These are phyloP conservation scores for Phytopythium sindhum DNA, from an alignment of 352 stramenopile genomes.

Conservation along the genomic window DNA sequence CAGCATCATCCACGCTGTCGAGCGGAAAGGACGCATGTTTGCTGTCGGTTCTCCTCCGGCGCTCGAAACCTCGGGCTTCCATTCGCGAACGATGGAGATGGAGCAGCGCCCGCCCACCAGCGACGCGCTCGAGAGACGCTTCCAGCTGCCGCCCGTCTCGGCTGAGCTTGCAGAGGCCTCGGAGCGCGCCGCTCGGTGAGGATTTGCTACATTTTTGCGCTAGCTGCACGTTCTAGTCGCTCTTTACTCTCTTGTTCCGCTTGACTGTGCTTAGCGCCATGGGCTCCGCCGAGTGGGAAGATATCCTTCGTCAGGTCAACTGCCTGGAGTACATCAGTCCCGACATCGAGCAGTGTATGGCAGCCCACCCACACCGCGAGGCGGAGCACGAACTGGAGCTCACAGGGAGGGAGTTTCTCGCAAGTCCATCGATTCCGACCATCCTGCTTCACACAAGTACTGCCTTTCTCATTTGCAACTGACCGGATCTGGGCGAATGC, in stretches of 20 bases:
- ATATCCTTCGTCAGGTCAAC: constrained; percentile 40
- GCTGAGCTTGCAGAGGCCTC: not conserved
- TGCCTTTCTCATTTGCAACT: not conserved
- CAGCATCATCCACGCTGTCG: not conserved
- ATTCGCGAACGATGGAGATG: not conserved
- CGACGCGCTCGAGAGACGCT: not conserved
- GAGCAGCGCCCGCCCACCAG: not conserved
- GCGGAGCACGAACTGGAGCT: constrained; percentile 66
- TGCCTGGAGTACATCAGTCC: constrained; percentile 66
- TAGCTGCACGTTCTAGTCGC: not conserved
- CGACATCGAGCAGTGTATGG: constrained; percentile 48
- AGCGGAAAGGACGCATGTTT: not conserved
- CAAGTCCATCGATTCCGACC: constrained; percentile 39
- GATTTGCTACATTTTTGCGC: not conserved
- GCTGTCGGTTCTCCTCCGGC: not conserved
- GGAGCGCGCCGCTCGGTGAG: not conserved
- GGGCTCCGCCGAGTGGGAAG: constrained; percentile 44
- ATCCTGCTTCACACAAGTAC: constrained; percentile 8
- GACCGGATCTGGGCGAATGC: not conserved
- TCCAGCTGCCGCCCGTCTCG: not conserved
- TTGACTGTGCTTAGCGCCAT: constrained; percentile 12
- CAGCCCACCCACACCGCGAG: constrained; percentile 26
- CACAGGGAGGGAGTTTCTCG: constrained; percentile 57
- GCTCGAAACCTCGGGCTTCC: not conserved
- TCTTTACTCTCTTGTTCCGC: not conserved